Evolutionary conservation across 768 basidiomycete genomes (phyloP), one percentile per base, ranked within the genome.

Genomic region (Floccularia luteovirens): DNA sequence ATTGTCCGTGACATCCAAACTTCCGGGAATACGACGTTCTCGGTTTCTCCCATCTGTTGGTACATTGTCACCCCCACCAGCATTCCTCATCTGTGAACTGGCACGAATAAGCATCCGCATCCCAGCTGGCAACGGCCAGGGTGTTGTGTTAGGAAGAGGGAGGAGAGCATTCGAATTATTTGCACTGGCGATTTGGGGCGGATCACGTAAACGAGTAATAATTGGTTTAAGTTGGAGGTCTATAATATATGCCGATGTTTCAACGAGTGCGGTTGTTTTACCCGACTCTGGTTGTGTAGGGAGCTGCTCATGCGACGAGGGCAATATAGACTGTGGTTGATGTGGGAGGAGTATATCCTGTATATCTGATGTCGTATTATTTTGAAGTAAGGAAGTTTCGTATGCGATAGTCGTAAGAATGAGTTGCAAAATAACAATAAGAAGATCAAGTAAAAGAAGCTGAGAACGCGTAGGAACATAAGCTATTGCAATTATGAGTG

Each of bases 381-480:
- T 47, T 49, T 71, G 50, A 50, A 65, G 54, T 50, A 70, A 37
- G 54, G 69, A 54, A 54, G 77, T 57, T 54, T 87, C 86, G 59
- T 81, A 86, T 22, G 82, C 71, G 44, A 89, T 75, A 32, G 73
- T 74, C 5, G 74, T 70, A 60, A 83, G 76, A 40, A 84, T 48
- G 43, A 79, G 54, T 52, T 86, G 80, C n/a, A 87, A 66, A 44
- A 67, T 55, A 27, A 88, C 60, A 44, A 88, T 87, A 58, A 74
- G 54, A 50, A 78, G 43, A 64, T 90, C 87, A 43, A 89, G 72
- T 22, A 64, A 60, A 42, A 89, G 59, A 28, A 90, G 70, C 43
- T 81, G 79, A 14, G 71, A 43, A 56, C 67, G 82, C 28, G 82
- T 79, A n/a, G 87, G 82, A 24, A 56, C 52, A 49, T 75, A 69